A percentile compares a stretch with the other conserved stretches of the same genome.
phyloP scores from a whole-genome alignment of 1,284 basidiomycete species.

The Porphyrellus sp. region DNA sequence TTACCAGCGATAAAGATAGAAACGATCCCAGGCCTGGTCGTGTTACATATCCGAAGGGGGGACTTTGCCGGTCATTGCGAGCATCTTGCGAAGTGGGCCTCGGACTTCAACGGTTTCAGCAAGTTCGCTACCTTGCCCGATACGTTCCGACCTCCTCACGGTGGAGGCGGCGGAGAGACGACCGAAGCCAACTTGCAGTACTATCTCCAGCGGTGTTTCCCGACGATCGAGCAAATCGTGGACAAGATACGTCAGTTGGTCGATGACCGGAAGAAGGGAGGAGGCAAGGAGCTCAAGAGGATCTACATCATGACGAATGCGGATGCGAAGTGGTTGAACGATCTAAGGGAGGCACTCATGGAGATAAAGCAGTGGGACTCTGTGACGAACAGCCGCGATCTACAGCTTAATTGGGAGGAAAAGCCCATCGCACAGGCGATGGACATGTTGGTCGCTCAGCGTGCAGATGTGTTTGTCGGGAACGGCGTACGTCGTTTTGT shows the following conservation, averaged over 20 bases:
- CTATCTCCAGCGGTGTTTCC: constrained; percentile 49
- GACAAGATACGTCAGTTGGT: constrained; percentile 40
- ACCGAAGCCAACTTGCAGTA: constrained; percentile 29
- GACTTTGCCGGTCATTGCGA: constrained; percentile 36
- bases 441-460: constrained; percentile 51
- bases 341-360: constrained; percentile 35
- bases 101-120: constrained; percentile 43
- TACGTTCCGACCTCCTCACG: constrained; percentile 33
- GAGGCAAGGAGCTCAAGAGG: constrained; percentile 30
- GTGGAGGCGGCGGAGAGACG: constrained; percentile 21
- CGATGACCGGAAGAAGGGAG: constrained; percentile 21
- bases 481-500: constrained; percentile 46
- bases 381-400: constrained; percentile 45
- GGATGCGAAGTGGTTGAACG: constrained; percentile 33
- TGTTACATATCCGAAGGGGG: constrained; percentile 39
- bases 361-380: constrained; percentile 35
- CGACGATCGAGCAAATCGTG: constrained; percentile 45
- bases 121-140: constrained; percentile 42
- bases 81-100: constrained; percentile 32
- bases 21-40: constrained; percentile 33
- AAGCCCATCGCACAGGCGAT: constrained; percentile 46
- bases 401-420: constrained; percentile 45
- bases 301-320: constrained; percentile 47
- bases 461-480: constrained; percentile 52
- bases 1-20: constrained; percentile 22